Evolutionary conservation across 345 rosid species (phyloP), one percentile per base, ranked within the genome.

Genomic region (Triadica sebifera): DNA sequence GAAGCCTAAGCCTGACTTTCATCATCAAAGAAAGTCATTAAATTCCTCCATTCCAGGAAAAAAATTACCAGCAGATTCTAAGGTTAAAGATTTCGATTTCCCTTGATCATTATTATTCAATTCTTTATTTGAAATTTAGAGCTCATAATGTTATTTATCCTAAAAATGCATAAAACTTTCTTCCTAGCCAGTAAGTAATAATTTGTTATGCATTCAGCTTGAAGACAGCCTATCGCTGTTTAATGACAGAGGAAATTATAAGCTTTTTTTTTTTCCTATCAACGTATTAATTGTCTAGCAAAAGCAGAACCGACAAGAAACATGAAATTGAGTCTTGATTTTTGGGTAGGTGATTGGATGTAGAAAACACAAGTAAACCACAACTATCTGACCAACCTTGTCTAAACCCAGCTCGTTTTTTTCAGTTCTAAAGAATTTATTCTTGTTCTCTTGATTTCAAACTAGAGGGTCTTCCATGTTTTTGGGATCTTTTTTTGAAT

Each of bases 361-460:
- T 65, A 49, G 49, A 76, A 68, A 52, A 82, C 50, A 45, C 70
- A 20, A 52, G 12, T 46, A 75, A 77, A 73, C 70, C 52, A 79
- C 72, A 74, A 45, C 41, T 20, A 55, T 0, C 75, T 74, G 86
- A 74, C 80, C 78, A 76, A 75, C 25, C 64, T 77, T 79, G 84
- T 80, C 81, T 9, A 61, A 53, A 24, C 57, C 71, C 67, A 29
- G 19, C 63, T 72, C 45, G 60, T 53, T 73, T 46, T n/a, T 61
- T 12, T 69, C 56, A 49, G 20, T 38, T 65, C 52, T 52, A 63
- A 20, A 61, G 38, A 10, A 46, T 41, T 24, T 74, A 11, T 81
- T 71, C 71, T 62, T 86, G 82, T 77, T 79, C 80, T 81, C 80
- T 69, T 77, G 82, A 86, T 86, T 70, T 78, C 50, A 24, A 81